Percentiles rank a stretch among this genome's conserved stretches.
Conservation (phyloP, 1,284 basidiomycete species). For the Porodaedalea pini region DNA sequence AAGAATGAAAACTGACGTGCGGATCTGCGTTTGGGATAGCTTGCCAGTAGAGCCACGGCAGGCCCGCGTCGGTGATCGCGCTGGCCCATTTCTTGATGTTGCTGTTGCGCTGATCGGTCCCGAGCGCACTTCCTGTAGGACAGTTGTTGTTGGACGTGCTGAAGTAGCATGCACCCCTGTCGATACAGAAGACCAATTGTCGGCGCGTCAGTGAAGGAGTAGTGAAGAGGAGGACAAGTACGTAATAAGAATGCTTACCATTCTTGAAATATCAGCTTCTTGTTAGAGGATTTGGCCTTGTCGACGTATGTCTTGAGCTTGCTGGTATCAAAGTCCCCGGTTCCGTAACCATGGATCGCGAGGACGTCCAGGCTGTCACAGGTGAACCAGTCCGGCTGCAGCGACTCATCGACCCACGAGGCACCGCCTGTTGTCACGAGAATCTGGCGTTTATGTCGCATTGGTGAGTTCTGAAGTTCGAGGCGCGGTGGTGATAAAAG, state of each 20-base stretch:
- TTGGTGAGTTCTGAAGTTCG: neutral
- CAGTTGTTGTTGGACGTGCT: conserved; percentile 34
- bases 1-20: conserved; percentile 13
- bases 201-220: too few relatives aligned
- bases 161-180: conserved; percentile 34
- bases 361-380: conserved; percentile 36
- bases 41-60: conserved; percentile 32
- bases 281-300: conserved; percentile 30
- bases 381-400: conserved; percentile 33
- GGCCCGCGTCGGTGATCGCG: conserved; percentile 29
- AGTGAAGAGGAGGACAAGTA: neutral
- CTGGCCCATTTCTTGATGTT: conserved; percentile 33
- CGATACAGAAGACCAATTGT: neutral
- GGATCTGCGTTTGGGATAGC: conserved; percentile 24
- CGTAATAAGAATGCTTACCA: conserved; percentile 29
- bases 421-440: conserved; percentile 38
- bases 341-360: conserved; percentile 40
- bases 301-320: conserved; percentile 31
- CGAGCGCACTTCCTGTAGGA: conserved; percentile 26
- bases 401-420: conserved; percentile 34
- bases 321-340: conserved; percentile 30
- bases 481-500: neutral
- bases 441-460: conserved; percentile 29
- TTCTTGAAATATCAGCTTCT: conserved; percentile 36
- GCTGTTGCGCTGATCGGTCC: conserved; percentile 26